Base-by-base conservation (phyloP, 352 stramenopile genomes). In the Globisporangium uncinulatum region DNA sequence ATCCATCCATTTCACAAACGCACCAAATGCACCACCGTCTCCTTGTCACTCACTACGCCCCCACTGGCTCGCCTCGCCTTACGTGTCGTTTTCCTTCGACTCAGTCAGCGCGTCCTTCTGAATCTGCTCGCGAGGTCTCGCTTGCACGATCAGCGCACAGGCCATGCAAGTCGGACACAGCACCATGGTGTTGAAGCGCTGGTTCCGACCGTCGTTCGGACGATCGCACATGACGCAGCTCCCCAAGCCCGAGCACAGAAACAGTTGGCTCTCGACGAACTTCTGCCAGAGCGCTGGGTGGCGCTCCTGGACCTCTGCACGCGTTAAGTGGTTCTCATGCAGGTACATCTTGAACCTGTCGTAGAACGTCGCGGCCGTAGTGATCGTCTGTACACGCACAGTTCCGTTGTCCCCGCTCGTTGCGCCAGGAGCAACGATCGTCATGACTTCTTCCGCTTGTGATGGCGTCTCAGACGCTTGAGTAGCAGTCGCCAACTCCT, bases 151-250 rank as follows among this genome's bases (percentile, higher is more conserved):
- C 45, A 67, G 44, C 11, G 62, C 66, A 21, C 70, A 61, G 36
- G 67, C 46, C 20, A 84, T 47, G 43, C 77, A 87, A 1, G 46
- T 48, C 24, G 70, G 47, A 66, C 77, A 87, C 34, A 87, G 43
- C n/a, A 80, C 70, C 29, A 66, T 67, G 9, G 68, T 68, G 48
- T 86, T 87, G 37, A 86, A 66, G 2, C 74, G 70, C 55, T 87
- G 77, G 36, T 85, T 71, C 39, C 52, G 50, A 6, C 70, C 74
- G 52, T 70, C 57, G 45, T 82, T 80, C 9, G 66, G 65, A 29
- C 60, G 42, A 2, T 67, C 67, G 48, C 76, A 87, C 46, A 81
- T 50, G 56, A 63, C 64, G 24, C 76, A 87, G 34, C 36, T 36
- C 11, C 65, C 54, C 36, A 73, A 55, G 3, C 58, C 41, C 6